These are phyloP conservation scores for Podospora australis DNA, from an alignment of 495 filamentous ascomycete genomes.

Conservation along the genomic window DNA sequence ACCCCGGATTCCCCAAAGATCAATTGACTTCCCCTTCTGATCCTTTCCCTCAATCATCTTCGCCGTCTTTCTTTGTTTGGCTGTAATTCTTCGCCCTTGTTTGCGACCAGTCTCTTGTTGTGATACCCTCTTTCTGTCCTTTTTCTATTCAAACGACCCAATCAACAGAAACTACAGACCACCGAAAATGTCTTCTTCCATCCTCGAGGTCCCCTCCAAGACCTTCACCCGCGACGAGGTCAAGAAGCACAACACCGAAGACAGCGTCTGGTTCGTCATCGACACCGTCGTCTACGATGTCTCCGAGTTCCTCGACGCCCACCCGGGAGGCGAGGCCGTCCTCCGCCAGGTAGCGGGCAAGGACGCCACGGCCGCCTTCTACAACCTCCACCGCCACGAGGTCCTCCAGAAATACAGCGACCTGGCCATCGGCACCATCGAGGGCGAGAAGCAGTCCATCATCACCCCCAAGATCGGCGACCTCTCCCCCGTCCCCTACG, in stretches of 20 bases:
- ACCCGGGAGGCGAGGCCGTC: conserved; percentile 79
- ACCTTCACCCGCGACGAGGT: conserved; percentile 69
- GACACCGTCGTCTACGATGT: conserved; percentile 92
- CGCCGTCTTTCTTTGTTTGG: background rate
- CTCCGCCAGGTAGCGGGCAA: conserved; percentile 77
- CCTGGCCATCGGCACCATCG: conserved; percentile 69
- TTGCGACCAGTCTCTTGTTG: conserved; percentile 2
- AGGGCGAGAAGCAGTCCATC: conserved; percentile 68
- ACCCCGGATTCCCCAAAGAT: background rate
- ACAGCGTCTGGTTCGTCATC: conserved; percentile 74
- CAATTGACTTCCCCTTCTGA: background rate
- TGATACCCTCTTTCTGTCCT: conserved; percentile 2
- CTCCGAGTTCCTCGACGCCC: conserved; percentile 84
- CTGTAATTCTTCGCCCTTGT: background rate
- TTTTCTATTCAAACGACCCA: background rate
- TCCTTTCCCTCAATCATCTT: background rate
- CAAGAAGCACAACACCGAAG: conserved; percentile 74
- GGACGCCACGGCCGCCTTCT: conserved; percentile 84
- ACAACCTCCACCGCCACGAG: conserved; percentile 90
- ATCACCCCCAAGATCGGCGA: conserved; percentile 64
- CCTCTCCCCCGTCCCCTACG: conserved; percentile 70
- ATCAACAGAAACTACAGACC: background rate
- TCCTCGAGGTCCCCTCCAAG: conserved; percentile 30
- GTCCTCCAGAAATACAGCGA: conserved; percentile 69
- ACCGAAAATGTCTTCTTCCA: conserved; percentile 10